These are phyloP conservation scores for Trichoderma oligosporum DNA, from an alignment of 2,329 filamentous ascomycete genomes.

Conservation along the genomic window DNA sequence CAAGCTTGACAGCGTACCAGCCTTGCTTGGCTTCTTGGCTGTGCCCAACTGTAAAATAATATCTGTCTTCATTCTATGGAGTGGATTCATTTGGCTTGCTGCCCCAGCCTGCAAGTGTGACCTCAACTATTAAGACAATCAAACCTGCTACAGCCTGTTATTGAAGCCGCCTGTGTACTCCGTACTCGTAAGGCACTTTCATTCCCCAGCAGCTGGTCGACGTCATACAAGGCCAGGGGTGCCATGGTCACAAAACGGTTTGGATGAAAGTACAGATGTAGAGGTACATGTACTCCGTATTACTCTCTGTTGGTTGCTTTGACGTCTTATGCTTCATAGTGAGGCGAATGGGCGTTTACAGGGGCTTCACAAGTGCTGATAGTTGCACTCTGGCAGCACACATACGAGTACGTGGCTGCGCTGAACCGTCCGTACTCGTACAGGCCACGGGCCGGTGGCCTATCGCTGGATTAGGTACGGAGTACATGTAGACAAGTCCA, in stretches of 20 bases:
- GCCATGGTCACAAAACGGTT: background rate
- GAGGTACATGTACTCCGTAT: background rate
- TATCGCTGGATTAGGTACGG: background rate
- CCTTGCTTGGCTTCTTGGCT: background rate
- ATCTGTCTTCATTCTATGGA: no score
- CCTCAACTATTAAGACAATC: background rate
- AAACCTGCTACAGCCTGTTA: background rate
- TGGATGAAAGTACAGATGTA: background rate
- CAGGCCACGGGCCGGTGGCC: background rate
- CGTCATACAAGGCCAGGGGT: conserved; percentile 12
- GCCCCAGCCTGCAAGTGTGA: background rate
- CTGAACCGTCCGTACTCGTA: conserved; percentile 11
- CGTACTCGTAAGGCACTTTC: background rate
- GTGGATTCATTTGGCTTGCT: background rate
- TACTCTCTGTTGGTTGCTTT: no score
- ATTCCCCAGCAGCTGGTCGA: conserved; percentile 4
- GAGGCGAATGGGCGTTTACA: conserved; percentile 14
- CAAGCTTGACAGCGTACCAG: conserved; percentile 1
- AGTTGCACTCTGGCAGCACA: background rate
- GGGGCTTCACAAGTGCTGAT: background rate
- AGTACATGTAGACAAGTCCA: conserved; percentile 2
- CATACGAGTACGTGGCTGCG: conserved; percentile 13
- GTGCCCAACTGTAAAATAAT: background rate
- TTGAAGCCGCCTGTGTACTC: background rate
- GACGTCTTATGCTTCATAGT: conserved; percentile 4